Conservation (phyloP, 441 rosid genomes). For the Populus hybrid region DNA sequence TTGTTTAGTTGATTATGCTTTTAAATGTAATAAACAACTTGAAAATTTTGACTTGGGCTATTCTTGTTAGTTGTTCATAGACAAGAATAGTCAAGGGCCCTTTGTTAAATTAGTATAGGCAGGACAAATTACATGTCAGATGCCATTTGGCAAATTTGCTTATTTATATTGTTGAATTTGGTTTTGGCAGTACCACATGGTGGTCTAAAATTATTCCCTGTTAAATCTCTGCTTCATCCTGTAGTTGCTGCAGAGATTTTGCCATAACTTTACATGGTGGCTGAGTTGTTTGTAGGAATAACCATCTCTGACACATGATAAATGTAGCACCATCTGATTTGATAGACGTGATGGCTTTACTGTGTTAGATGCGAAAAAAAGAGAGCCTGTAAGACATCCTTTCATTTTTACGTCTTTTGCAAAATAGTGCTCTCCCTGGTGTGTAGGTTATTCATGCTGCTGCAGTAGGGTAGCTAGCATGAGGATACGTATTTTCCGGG, state of each 20-base stretch:
- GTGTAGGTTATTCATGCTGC: no score
- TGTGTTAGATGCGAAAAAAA: no score
- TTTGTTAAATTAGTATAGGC: constrained; percentile 33
- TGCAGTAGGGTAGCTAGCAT: no score
- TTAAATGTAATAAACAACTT: constrained; percentile 39
- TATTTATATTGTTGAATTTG: constrained; percentile 8
- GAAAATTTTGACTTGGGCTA: constrained; percentile 44
- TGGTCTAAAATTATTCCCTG: background rate
- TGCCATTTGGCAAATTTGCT: constrained; percentile 30
- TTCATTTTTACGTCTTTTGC: no score
- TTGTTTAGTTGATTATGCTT: constrained; percentile 34
- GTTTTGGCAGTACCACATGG: background rate
- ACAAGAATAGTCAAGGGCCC: constrained; percentile 25
- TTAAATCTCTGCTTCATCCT: no score
- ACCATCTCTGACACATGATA: background rate
- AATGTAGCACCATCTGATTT: background rate
- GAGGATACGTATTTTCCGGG: no score
- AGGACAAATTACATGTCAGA: constrained; percentile 25
- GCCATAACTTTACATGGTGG: background rate
- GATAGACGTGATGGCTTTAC: background rate
- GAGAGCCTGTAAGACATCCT: no score
- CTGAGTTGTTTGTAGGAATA: background rate
- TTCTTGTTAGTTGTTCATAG: constrained; percentile 38
- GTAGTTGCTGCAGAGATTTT: no score
- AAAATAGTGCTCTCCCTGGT: no score